phyloP scores from a whole-genome alignment of 305 asterid genomes.

The Solanum aculeatissimum region DNA sequence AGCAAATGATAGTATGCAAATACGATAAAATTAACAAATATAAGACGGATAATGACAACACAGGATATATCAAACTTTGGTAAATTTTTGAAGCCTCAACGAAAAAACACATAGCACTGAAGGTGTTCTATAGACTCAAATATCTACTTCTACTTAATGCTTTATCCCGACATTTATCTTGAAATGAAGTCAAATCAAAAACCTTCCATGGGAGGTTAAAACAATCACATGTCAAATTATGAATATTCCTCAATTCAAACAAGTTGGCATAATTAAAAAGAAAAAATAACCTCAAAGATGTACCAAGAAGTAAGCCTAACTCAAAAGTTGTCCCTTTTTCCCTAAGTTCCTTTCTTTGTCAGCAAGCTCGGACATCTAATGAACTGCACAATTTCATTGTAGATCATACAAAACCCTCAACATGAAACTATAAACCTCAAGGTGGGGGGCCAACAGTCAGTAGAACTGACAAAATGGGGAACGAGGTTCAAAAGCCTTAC shows the following conservation, averaged over 20 bases:
- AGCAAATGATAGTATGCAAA: too few species aligned
- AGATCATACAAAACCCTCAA: background rate
- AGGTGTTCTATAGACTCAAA: background rate
- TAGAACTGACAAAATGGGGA: background rate
- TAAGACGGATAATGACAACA: too few species aligned
- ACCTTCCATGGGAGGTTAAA: background rate
- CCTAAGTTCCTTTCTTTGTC: background rate
- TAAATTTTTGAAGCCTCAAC: background rate
- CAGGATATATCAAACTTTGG: background rate
- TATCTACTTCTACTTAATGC: background rate
- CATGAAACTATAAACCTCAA: background rate
- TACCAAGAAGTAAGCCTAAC: background rate
- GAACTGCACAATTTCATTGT: background rate
- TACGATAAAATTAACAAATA: too few species aligned
- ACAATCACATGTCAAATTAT: background rate
- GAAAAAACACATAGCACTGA: background rate
- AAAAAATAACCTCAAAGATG: background rate
- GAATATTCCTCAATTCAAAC: background rate
- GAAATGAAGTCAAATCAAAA: background rate
- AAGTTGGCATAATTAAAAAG: background rate
- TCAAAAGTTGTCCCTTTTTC: background rate
- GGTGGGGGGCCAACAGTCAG: background rate
- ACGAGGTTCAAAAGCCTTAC: background rate
- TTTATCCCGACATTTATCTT: background rate
- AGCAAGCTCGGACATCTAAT: background rate